These are phyloP conservation scores for Sphagnum magellanicum DNA, from an alignment of 228 moss, liverwort and hornwort genomes.

Conservation along the genomic window DNA sequence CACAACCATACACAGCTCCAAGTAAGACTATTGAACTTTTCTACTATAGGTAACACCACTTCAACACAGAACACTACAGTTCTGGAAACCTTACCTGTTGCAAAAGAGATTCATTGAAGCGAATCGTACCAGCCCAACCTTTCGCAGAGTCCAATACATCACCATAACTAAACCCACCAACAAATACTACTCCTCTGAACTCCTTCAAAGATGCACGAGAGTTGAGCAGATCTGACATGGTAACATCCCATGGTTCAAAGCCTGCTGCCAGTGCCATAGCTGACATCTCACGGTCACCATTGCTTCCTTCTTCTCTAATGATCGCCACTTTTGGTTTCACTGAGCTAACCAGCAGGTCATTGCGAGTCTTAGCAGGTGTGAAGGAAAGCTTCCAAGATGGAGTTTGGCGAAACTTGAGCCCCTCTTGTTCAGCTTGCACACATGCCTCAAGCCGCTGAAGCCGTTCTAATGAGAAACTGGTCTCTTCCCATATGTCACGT, in stretches of 20 bases:
- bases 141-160: conserved; percentile 98
- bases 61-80: too few relatives aligned
- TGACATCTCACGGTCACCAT: conserved; percentile 96
- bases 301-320: conserved; percentile 97
- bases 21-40: neutral
- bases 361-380: conserved; percentile 56
- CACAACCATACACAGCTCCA: conserved; percentile 4
- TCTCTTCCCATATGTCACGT: conserved; percentile 92
- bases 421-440: conserved; percentile 81
- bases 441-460: conserved; percentile 82
- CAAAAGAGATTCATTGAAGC: conserved; percentile 67
- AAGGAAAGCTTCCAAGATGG: conserved; percentile 84
- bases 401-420: conserved; percentile 52
- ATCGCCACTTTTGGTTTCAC: conserved; percentile 85
- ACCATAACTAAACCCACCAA: conserved; percentile 97
- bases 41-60: too few relatives aligned
- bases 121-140: conserved; percentile 98
- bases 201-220: conserved; percentile 53
- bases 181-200: conserved; percentile 79
- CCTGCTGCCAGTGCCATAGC: conserved; percentile 94
- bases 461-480: conserved; percentile 76
- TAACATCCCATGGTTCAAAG: conserved; percentile 96
- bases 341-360: conserved; percentile 33
- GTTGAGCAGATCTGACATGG: conserved; percentile 87
- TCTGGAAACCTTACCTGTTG: conserved; percentile 44